Evolutionary conservation across 495 filamentous ascomycete genomes (phyloP), one percentile per base, ranked within the genome.

Genomic region (Tricharina praecox): DNA sequence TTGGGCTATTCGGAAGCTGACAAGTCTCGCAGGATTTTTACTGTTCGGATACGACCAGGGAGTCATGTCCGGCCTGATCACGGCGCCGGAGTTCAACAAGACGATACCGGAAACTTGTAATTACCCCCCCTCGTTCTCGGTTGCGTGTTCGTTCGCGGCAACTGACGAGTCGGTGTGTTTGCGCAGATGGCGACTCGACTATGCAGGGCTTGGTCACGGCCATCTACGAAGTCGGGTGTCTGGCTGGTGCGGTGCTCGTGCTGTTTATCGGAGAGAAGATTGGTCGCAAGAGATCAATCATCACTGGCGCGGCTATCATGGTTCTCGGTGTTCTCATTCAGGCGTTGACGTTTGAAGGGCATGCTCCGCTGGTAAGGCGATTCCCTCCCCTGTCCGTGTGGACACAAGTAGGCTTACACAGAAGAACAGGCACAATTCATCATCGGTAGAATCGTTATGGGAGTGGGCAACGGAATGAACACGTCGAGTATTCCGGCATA

Each of bases 21-120:
- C 7, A 37, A 18, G 5, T 53, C 95, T 90, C 40, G 71, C 95
- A 60, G 90, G 90, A 21, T 92, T 97, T 23, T 95, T 97, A 54
- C 69, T 97, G 19, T 97, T 97, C 63, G 92, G 90, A 45, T 97
- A 96, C 73, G 90, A 97, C 60, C 90, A 97, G 64, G 90, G 90
- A 51, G 90, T 97, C 39, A 96, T 95, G 90, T 96, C 90, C 50
- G 92, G 90, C 34, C 92, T 97, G 58, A 95, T 97, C 66, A 95
- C 82, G 83, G 93, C 82, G 0, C 64, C 68, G 0, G 72, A 73
- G 8, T 92, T 92, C 67, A 78, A 77, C 62, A 53, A 72, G 23
- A 68, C 77, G 13, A 85, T 88, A 56, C 72, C 74, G 10, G 76
- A 76, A 34, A 81, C 79, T 0, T n/a, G n/a, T n/a, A n/a, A n/a